phyloP scores from a whole-genome alignment of 1,284 basidiomycete genomes.

The Exobasidium rhododendri region DNA sequence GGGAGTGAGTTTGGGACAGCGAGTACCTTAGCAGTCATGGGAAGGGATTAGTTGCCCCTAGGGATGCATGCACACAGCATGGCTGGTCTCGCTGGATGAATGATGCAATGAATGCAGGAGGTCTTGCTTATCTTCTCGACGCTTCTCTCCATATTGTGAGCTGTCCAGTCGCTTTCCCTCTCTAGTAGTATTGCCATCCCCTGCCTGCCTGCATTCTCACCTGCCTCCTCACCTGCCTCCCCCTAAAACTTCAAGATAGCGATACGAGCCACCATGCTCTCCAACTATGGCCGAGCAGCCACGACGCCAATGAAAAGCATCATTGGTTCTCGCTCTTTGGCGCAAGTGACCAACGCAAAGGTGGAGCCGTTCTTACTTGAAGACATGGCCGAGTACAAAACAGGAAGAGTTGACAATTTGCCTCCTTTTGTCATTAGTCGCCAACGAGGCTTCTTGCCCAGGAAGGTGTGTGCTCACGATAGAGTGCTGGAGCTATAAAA shows the following conservation, averaged over 20 bases:
- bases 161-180: too few relatives aligned
- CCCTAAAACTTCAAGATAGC: background rate
- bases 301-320: background rate
- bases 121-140: too few relatives aligned
- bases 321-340: background rate
- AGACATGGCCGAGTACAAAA: conserved; percentile 23
- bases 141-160: too few relatives aligned
- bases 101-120: too few relatives aligned
- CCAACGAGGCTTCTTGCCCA: conserved; percentile 31
- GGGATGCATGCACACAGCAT: too few relatives aligned
- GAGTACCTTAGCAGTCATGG: too few relatives aligned
- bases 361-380: conserved; percentile 39
- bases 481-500: too few relatives aligned
- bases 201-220: too few relatives aligned
- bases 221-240: background rate
- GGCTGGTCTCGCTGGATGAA: too few relatives aligned
- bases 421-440: conserved; percentile 39
- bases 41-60: too few relatives aligned
- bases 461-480: background rate
- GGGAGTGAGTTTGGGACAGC: too few relatives aligned
- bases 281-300: background rate
- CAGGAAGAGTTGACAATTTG: conserved; percentile 23
- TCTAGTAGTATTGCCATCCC: too few relatives aligned
- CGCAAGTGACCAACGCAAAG: background rate
- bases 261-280: background rate